Evolutionary conservation across 2,329 filamentous ascomycete species (phyloP), one percentile per base, ranked within the genome.

Genomic region (Clonostachys rhizophaga): DNA sequence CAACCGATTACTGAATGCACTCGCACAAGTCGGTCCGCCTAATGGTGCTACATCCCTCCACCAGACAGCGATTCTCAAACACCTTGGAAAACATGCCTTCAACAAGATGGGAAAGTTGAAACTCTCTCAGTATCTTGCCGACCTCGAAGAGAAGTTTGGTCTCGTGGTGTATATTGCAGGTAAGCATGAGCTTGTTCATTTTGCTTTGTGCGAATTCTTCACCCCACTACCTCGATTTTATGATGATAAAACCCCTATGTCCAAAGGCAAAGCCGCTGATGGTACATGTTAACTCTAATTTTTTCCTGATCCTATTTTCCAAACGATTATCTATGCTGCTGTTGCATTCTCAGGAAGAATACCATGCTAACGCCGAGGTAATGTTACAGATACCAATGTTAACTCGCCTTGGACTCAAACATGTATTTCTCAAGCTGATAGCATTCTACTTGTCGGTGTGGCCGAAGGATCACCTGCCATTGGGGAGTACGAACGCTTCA

Each of bases 381-480:
- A 14, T 43, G 50, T n/a, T 46, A 49, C 45, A 86, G 94, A 99
- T 65, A 99, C 95, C 5, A 96, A 85, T 50, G 94, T 97, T 57
- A 97, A 96, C 58, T 90, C 95, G 2, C 91, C 92, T 1, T 99
- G 94, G 94, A 99, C 95, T 1, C 91, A 96, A 60, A 97, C 94
- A 0, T 99, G 95, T 63, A 96, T 99, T 54, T 87, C 87, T 14
- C 94, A 99, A 66, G 94, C 94, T 2, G 94, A 99, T 66, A 96
- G 91, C 55, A 96, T 99, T 53, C 76, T 99, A 8, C 76, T 99
- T 9, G 90, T 99, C 30, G 94, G 91, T 1, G 71, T 97, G 13
- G 94, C 91, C 1, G 94, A 97, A 62, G 86, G 87, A 1, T 95
- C 91, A 4, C 87, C 94, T 0, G 85, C 81, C 41, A 94, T 97